Evolutionary conservation across 1,139 yeast species (phyloP).

Genomic region (Nakaseomyces uthaithaninus): DNA sequence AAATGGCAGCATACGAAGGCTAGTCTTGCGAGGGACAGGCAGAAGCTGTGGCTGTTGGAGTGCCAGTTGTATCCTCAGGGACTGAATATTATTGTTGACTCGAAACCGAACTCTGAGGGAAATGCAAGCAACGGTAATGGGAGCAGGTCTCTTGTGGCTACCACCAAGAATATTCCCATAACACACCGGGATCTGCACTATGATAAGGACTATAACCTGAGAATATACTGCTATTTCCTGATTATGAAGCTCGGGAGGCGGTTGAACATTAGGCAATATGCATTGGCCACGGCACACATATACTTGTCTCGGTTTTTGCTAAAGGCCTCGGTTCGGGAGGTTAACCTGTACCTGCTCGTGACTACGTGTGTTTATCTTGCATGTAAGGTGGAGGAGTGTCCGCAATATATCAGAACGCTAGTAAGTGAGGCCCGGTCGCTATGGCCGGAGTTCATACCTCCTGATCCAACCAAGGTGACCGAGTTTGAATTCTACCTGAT

Average conservation of each 20-base stretch:
- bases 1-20: constrained; percentile 55
- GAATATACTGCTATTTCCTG: constrained; percentile 62
- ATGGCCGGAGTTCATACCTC: constrained; percentile 95
- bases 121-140: constrained; percentile 4
- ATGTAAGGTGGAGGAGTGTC: constrained; percentile 90
- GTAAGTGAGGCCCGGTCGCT: constrained; percentile 76
- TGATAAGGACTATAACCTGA: constrained; percentile 47
- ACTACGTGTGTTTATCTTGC: constrained; percentile 85
- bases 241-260: constrained; percentile 72
- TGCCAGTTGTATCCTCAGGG: constrained; percentile 32
- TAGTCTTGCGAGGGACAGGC: constrained; percentile 37
- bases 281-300: constrained; percentile 82
- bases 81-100: constrained; percentile 27
- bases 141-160: constrained; percentile 13
- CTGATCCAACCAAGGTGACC: constrained; percentile 86
- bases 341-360: constrained; percentile 70
- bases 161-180: constrained; percentile 36
- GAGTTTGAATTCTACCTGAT: constrained; percentile 91
- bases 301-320: constrained; percentile 70
- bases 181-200: constrained; percentile 40
- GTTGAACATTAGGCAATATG: constrained; percentile 69
- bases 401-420: constrained; percentile 81
- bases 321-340: constrained; percentile 65
- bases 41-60: constrained; percentile 33
- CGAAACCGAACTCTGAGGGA: constrained; percentile 14